A percentile compares a stretch with the other conserved stretches of the same genome.
These are phyloP conservation scores for Sphaerostilbella broomeana DNA, from an alignment of 2,329 filamentous ascomycete species.

Conservation along the genomic window DNA sequence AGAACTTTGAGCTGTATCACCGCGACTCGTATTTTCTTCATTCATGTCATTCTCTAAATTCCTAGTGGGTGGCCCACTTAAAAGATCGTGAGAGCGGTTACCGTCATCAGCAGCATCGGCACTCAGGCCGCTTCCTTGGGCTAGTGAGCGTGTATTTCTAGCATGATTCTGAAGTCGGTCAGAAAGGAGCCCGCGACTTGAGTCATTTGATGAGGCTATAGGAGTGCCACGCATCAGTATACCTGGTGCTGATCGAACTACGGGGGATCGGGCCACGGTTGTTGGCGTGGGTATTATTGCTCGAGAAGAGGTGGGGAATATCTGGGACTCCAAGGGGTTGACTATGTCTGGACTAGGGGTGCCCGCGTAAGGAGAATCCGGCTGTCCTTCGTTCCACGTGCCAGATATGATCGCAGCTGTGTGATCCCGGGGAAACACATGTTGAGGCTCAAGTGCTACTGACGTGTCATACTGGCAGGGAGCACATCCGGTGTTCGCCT, in stretches of 20 bases:
- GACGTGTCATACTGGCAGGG: constrained; percentile 30
- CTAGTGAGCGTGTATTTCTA: background rate
- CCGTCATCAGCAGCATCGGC: constrained; percentile 6
- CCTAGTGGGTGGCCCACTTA: too few relatives aligned
- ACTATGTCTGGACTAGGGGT: constrained; percentile 21
- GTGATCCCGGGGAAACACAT: constrained; percentile 37
- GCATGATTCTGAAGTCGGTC: background rate
- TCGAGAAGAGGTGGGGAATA: constrained; percentile 9
- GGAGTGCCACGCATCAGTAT: background rate
- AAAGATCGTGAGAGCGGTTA: too few relatives aligned
- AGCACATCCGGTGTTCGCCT: constrained; percentile 17
- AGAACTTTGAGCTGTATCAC: constrained; percentile 15
- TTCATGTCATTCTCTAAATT: background rate
- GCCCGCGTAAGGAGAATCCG: constrained; percentile 45
- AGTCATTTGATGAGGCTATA: background rate
- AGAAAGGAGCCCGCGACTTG: background rate
- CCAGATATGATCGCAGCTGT: constrained; percentile 48
- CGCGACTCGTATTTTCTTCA: background rate
- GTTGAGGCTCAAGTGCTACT: constrained; percentile 21
- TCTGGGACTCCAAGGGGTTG: constrained; percentile 14
- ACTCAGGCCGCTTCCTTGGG: constrained; percentile 1
- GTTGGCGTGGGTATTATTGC: background rate
- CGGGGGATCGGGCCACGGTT: background rate
- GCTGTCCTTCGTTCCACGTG: constrained; percentile 58
- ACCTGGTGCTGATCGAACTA: background rate